Conservation (phyloP, 2,329 filamentous ascomycete genomes). For the Penicillium sp. region DNA sequence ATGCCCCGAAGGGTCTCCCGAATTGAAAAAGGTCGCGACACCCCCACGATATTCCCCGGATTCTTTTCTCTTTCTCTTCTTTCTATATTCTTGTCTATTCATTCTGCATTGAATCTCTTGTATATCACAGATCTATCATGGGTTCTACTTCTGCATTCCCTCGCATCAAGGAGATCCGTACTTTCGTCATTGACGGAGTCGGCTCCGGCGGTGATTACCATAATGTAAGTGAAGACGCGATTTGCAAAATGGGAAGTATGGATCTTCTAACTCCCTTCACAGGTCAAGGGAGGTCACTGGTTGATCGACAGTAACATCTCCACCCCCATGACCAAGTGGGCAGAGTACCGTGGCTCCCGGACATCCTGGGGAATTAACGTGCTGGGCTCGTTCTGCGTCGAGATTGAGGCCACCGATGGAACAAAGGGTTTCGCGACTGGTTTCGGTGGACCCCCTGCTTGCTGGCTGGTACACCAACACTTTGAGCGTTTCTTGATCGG, state of each 20-base stretch:
- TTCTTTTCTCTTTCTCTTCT: slow-evolving; percentile 13
- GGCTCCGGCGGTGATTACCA: slow-evolving; percentile 70
- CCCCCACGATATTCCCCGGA: slow-evolving; percentile 20
- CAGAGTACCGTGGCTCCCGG: slow-evolving; percentile 83
- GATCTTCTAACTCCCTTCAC: slow-evolving; percentile 7
- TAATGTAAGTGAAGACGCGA: slow-evolving; percentile 66
- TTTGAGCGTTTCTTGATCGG: slow-evolving; percentile 91
- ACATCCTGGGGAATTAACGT: slow-evolving; percentile 97
- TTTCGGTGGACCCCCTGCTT: slow-evolving; percentile 90
- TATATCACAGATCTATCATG: slow-evolving; percentile 34
- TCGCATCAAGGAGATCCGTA: slow-evolving; percentile 53
- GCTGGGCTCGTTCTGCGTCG: slow-evolving; percentile 86
- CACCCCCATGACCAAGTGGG: slow-evolving; percentile 88
- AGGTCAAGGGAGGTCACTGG: slow-evolving; percentile 67
- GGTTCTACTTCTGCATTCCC: slow-evolving; percentile 45
- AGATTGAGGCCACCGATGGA: slow-evolving; percentile 86
- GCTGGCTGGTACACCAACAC: slow-evolving; percentile 92
- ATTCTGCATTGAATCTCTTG: slow-evolving; percentile 5
- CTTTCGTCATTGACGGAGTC: slow-evolving; percentile 55
- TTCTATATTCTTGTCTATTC: slow-evolving; percentile 6
- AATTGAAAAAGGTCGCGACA: slow-evolving; percentile 19
- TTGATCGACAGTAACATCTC: slow-evolving; percentile 90
- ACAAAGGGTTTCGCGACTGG: slow-evolving; percentile 94
- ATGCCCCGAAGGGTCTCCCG: slow-evolving; percentile 12
- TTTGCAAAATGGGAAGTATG: neutral